Base-by-base conservation (phyloP, 345 rosid genomes). In the Euphorbia tirucalli region DNA sequence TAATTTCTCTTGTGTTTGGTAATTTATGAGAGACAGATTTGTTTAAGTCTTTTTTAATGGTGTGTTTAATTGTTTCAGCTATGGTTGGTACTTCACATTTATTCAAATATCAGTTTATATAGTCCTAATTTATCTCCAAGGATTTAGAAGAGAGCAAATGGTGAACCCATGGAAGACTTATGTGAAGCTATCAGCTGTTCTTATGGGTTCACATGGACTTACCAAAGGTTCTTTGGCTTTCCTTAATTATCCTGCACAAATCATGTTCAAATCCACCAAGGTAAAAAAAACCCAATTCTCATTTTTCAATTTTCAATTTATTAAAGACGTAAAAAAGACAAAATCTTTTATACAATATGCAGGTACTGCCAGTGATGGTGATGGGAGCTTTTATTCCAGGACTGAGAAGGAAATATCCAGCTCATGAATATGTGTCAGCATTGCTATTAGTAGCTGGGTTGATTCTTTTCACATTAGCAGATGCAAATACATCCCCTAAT, bases 201-300 rank as follows among this genome's bases (percentile, higher is more conserved):
- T 95, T 49, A 92, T 95, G 97, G 97, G 97, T 61, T 95, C 99
- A 37, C 96, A 90, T 80, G 99, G 99, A 10, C 79, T 95, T 56
- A 95, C 99, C 30, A 95, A 95, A 75, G 96, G 99, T 16, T 95
- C 99, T 41, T 75, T 95, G 75, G 99, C 99, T 74, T 95, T 85
- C 71, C 99, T 95, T 43, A 95, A 95, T 70, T 95, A 95, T 76
- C 96, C 97, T 22, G 96, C 93, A 22, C 97, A 92, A 69, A 88
- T 92, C 80, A 92, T 92, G 96, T 92, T 95, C 78, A 95, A 95
- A 79, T 95, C 99, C 84, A 95, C 99, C 74, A 92, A 95, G 96
- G 99, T 89, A 35, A 35, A 35, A 35, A 78, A 55, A 50, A 35
- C 39, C 39, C 39, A 35, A 7, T 35, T n/a, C 15, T 16, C 7